Evolutionary conservation across 441 rosid genomes (phyloP), one percentile per base, ranked within the genome.

Genomic region (Eutrema salsugineum): DNA sequence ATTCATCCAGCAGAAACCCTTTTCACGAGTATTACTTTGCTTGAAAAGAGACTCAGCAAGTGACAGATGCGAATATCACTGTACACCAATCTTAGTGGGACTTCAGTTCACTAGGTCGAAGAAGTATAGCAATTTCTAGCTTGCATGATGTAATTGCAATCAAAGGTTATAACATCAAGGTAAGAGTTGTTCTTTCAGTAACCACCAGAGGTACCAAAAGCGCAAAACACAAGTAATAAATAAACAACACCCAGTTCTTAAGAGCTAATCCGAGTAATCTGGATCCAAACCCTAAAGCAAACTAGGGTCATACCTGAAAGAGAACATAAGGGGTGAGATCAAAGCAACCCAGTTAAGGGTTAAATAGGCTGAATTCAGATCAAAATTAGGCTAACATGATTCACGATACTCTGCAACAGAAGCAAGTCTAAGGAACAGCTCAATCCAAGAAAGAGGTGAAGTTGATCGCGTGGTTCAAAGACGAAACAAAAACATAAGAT

Each of bases 261-360:
- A 49, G 51, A 30, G 28, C 10, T 27, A 63, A 70, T 10, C 39
- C 1, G 11, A 30, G 8, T 11, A 14, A 59, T 1, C n/a, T 39
- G 75, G 67, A 76, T 70, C 49, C 5, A 75, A 61, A 28, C 28
- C 28, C 38, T n/a, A 1, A 19, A 15, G 39, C 32, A 73, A 66
- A 58, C 69, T 2, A 53, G 55, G 62, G 22, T 17, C 63, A 59
- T 68, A 67, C 63, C 69, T 60, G 43, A 68, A 62, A 35, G 0
- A 51, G 47, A 47, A 46, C 55, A 68, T 15, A 56, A 20, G 14
- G 22, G 12, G 3, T 58, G 65, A 24, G 20, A 75, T 46, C 33
- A 62, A 44, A 63, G 35, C 14, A 60, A 22, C 43, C 73, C 56
- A 49, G 5, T 15, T 1, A 38, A 10, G 44, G 44, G 59, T 15